Base-by-base conservation (phyloP, 106 monocot genomes). In the Allium fistulosum region DNA sequence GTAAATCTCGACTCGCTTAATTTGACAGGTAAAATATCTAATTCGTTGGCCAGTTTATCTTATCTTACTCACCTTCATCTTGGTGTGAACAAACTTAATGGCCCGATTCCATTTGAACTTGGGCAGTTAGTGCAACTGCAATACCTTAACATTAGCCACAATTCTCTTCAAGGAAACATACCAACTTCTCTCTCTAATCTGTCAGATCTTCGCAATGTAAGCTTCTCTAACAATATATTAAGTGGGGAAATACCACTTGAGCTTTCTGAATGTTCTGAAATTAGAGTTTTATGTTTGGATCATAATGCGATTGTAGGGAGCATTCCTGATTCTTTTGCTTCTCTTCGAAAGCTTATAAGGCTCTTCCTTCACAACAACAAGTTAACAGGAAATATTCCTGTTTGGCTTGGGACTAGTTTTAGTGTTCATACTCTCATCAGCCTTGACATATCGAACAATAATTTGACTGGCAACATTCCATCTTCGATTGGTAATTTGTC, bases 21-120 rank as follows among this genome's bases (percentile, higher is more conserved):
- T 15, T 69, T 88, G 16, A 45, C 16, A 10, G 88, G 88, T 2
- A 10, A 59, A 49, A 57, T 84, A 13, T 79, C 88, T 11, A 79
- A 79, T 7, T 13, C 62, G n/a, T 11, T 88, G 7, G 56, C 59
- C 2, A 79, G 79, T 71, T 79, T 84, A 49, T 68, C 84, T 4
- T 76, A 63, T 46, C 88, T 88, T 45, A n/a, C 13, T 6, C 27
- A 2, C 0, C 62, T 88, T 15, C 1, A 52, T 60, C 74, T 74
- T 11, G 65, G 59, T 22, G 50, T 59, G 16, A 74, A 67, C 59
- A 58, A 51, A 10, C 58, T 74, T 14, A 8, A 26, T 15, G 74
- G 66, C 7, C 49, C 1, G 0, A 73, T 73, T 22, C 65, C 73
- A 12, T 47, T 57, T 7, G 51, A 66, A 13, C 65, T 74, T 56